Evolutionary conservation across 129 eudicot species (phyloP), one percentile per base, ranked within the genome.

Genomic region (Centrapalus pauciflorus): DNA sequence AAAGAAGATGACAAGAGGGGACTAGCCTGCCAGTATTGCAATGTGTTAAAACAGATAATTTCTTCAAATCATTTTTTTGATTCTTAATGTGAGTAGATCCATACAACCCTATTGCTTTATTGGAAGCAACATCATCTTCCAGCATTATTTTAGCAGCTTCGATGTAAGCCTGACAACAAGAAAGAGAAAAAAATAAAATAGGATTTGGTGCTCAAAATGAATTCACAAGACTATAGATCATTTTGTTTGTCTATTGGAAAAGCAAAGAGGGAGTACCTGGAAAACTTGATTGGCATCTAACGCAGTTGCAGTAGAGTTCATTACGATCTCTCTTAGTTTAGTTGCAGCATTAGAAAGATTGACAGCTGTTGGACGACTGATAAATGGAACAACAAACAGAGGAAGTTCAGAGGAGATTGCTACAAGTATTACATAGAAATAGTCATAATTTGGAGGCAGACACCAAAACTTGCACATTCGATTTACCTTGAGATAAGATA

Each of bases 311-410:
- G 84, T 87, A 70, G 86, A 85, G 61, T 76, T 82, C 3, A 3
- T 45, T 61, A 82, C 49, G 26, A 86, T 52, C 41, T 82, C 81
- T 43, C 77, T 69, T 71, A 93, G 99, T 73, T 93, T 93, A 62
- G 84, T 76, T 30, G 84, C 92, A 61, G 99, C 99, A 77, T 93
- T 96, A 13, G 90, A 80, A 60, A 93, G 99, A 79, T 93, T 93
- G 21, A 93, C 99, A 3, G 99, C 99, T 45, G 99, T 93, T 38
- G 99, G 99, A 59, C 99, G 99, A 75, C 99, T 93, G 78, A 26
- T 24, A 37, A 68, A 46, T 16, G 23, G 46, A 16, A 26, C 23
- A 17, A 46, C 19, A 17, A 17, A 41, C 55, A 73, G 41, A 12
- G 11, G 34, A 4, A 6, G 48, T 41, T 19, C 16, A 8, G 27